phyloP scores from a whole-genome alignment of 148 eudicot species.

The Camellia lanceoleosa region DNA sequence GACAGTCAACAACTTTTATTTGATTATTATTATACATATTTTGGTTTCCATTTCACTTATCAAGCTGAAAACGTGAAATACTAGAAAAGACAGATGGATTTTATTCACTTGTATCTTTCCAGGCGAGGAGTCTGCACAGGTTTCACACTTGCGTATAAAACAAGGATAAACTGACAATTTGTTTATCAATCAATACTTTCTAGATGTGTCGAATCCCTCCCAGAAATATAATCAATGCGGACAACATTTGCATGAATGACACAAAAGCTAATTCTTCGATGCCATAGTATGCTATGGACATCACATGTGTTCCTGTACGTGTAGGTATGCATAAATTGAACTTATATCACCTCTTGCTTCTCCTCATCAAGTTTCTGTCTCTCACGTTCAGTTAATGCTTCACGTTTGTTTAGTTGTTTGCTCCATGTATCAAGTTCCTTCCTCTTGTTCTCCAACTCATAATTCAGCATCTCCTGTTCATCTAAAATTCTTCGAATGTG shows the following conservation, averaged over 20 bases:
- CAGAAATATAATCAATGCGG: neutral
- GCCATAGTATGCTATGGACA: neutral
- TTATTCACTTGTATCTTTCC: neutral
- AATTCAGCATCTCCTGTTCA: slow-evolving; percentile 66
- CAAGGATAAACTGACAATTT: too few relatives aligned
- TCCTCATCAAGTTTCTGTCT: slow-evolving; percentile 81
- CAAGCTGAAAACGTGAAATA: neutral
- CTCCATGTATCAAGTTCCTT: slow-evolving; percentile 58
- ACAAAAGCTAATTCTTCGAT: neutral
- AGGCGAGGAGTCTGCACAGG: neutral
- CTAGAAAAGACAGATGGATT: neutral
- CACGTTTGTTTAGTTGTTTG: slow-evolving; percentile 64
- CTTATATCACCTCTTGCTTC: slow-evolving; percentile 60
- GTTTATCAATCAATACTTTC: neutral
- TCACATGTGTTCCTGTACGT: neutral
- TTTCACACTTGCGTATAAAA: neutral
- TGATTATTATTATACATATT: too few relatives aligned
- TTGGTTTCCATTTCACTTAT: neutral
- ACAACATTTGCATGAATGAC: neutral
- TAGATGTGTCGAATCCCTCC: neutral
- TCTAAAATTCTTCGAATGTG: slow-evolving; percentile 50
- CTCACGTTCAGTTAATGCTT: slow-evolving; percentile 74
- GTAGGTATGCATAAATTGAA: neutral
- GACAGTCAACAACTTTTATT: neutral
- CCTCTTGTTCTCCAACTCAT: slow-evolving; percentile 57